These are phyloP conservation scores for Penicillium samsonianum DNA, from an alignment of 495 filamentous ascomycete species.

Conservation along the genomic window DNA sequence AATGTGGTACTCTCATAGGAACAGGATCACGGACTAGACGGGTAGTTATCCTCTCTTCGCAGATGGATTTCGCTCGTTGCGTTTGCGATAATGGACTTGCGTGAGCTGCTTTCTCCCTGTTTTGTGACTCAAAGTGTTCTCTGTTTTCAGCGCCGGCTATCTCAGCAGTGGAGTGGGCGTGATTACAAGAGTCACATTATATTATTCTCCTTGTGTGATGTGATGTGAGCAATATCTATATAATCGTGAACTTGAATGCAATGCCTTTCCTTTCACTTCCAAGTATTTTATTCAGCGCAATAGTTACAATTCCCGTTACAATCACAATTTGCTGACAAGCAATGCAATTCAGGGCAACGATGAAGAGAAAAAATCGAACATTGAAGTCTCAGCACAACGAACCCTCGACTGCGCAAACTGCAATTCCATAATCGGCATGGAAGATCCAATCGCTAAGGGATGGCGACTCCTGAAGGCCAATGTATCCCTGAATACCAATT, in stretches of 20 bases:
- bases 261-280: background rate
- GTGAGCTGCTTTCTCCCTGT: slow-evolving; percentile 15
- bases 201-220: background rate
- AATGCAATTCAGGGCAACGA: slow-evolving; percentile 22
- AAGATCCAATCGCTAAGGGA: slow-evolving; percentile 44
- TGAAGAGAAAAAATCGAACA: slow-evolving; percentile 14
- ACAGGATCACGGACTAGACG: slow-evolving; percentile 17
- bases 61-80: slow-evolving; percentile 54
- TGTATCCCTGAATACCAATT: slow-evolving; percentile 31
- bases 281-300: background rate
- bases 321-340: slow-evolving; percentile 21
- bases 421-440: slow-evolving; percentile 42
- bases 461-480: slow-evolving; percentile 55
- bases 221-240: slow-evolving; percentile 1
- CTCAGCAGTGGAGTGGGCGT: slow-evolving; percentile 50
- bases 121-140: slow-evolving; percentile 23
- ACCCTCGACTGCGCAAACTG: slow-evolving; percentile 46
- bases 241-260: slow-evolving; percentile 6
- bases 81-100: slow-evolving; percentile 33
- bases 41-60: slow-evolving; percentile 39
- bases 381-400: slow-evolving; percentile 13
- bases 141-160: slow-evolving; percentile 33
- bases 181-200: slow-evolving; percentile 59
- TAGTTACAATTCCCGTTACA: slow-evolving; percentile 1
- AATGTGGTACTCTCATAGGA: slow-evolving; percentile 16